Percentiles rank a stretch among this genome's conserved stretches.
These are phyloP conservation scores for Hemileia vastatrix DNA, from an alignment of 1,284 basidiomycete species.

Conservation along the genomic window DNA sequence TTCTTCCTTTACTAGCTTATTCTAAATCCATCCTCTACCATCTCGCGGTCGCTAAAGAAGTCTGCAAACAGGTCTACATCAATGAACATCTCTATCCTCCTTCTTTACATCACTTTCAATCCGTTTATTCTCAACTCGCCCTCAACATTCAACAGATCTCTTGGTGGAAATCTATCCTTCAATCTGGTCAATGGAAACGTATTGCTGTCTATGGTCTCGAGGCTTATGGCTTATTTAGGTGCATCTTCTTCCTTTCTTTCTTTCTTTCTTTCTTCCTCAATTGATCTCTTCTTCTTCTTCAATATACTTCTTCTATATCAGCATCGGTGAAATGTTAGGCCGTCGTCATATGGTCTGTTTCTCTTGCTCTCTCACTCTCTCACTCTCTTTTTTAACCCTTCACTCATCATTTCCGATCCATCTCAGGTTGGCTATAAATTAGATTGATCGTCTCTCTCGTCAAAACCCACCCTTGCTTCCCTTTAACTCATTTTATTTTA, in stretches of 20 bases:
- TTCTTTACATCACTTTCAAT: slow-evolving; percentile 3
- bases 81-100: slow-evolving; percentile 19
- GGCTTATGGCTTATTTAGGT: slow-evolving; percentile 21
- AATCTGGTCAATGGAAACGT: slow-evolving; percentile 20
- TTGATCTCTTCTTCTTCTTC: neutral
- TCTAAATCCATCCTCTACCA: slow-evolving; percentile 9
- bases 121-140: neutral
- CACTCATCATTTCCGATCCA: too few relatives aligned
- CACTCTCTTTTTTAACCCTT: too few relatives aligned
- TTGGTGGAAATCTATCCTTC: slow-evolving; percentile 11
- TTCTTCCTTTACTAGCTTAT: slow-evolving; percentile 16
- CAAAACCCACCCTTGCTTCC: too few relatives aligned
- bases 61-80: slow-evolving; percentile 22
- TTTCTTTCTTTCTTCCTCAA: neutral
- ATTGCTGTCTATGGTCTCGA: slow-evolving; percentile 15
- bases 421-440: too few relatives aligned
- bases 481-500: too few relatives aligned
- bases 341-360: slow-evolving; percentile 21
- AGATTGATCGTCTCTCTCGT: too few relatives aligned
- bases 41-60: slow-evolving; percentile 10
- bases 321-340: slow-evolving; percentile 22
- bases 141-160: slow-evolving; percentile 4
- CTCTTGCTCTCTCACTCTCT: too few relatives aligned
- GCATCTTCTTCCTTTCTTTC: neutral
- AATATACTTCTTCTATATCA: neutral